Evolutionary conservation across 768 basidiomycete species (phyloP), one percentile per base, ranked within the genome.

Genomic region (Daedalea quercina): DNA sequence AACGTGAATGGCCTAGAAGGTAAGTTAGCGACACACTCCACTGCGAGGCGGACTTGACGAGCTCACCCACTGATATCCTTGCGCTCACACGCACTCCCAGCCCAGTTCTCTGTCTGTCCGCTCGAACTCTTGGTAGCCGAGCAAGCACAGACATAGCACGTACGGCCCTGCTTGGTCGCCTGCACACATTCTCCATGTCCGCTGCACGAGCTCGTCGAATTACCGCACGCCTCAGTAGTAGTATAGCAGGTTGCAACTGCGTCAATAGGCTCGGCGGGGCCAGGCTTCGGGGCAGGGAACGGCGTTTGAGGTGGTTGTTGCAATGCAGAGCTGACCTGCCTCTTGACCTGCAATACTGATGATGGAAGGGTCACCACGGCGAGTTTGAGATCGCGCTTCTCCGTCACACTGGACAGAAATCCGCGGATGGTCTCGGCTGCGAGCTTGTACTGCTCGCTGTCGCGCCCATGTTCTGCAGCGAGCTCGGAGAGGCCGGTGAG

Each of bases 61-160:
- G 80, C 87, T 55, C 62, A 90, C 90, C 80, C 81, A 73, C 87
- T 90, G 45, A 92, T 70, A 62, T 93, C 90, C 68, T 81, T 82
- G 57, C 82, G 77, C 72, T 91, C 82, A 58, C 90, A 93, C 56
- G 73, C 78, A 49, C 78, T 75, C 3, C 90, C 90, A 1, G 77
- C 89, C 90, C 90, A 93, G 28, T 67, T 69, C 56, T 83, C 77
- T 3, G 76, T 80, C 64, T 81, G 76, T n/a, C 81, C 76, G 23
- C 72, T 67, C 9, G 75, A 74, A 51, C 76, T 70, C 44, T 76
- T 76, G 9, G 80, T 84, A 24, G 67, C 71, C 1, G 56, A 50
- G 56, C 78, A 81, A 2, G 69, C 64, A 54, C 80, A 80, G 0
- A 70, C 66, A 51, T 71, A 82, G 60, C 81, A 82, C 0, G 70